Percentiles rank a stretch among this genome's conserved stretches.
These are phyloP conservation scores for Pistacia atlantica DNA, from an alignment of 345 rosid genomes.

Conservation along the genomic window DNA sequence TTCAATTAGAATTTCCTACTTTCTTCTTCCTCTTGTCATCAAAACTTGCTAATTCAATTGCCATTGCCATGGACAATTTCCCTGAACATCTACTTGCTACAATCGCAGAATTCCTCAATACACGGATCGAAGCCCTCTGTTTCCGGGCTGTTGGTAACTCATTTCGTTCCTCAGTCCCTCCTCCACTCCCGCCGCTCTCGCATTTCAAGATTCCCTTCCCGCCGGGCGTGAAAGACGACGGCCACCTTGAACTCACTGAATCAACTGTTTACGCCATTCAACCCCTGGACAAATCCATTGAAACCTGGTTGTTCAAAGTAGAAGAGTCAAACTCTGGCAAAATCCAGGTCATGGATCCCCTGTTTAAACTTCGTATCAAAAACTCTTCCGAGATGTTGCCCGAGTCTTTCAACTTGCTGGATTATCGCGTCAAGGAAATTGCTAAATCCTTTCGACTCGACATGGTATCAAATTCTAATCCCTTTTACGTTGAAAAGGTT, in stretches of 20 bases:
- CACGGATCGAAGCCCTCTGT: constrained; percentile 11
- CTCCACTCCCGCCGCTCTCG: background rate
- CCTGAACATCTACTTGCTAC: background rate
- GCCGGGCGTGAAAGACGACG: background rate
- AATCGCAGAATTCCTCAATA: constrained; percentile 11
- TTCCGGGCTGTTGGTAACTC: constrained; percentile 21
- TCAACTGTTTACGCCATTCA: background rate
- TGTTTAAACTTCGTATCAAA: no score
- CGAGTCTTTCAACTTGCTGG: background rate
- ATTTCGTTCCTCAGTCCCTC: background rate
- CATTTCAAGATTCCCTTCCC: constrained; percentile 11
- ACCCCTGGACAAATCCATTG: background rate
- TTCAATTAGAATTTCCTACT: no score
- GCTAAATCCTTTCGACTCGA: background rate
- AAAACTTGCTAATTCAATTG: no score
- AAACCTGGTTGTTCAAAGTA: background rate
- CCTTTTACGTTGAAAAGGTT: background rate
- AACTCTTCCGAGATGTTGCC: background rate
- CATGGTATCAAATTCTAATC: no score
- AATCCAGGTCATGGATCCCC: background rate
- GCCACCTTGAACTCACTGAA: background rate
- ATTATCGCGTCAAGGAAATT: background rate
- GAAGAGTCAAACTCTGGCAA: background rate
- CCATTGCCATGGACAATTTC: background rate
- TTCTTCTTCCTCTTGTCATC: no score